Base-by-base conservation (phyloP, 148 eudicot species). In the Chenopodium berlandieri region DNA sequence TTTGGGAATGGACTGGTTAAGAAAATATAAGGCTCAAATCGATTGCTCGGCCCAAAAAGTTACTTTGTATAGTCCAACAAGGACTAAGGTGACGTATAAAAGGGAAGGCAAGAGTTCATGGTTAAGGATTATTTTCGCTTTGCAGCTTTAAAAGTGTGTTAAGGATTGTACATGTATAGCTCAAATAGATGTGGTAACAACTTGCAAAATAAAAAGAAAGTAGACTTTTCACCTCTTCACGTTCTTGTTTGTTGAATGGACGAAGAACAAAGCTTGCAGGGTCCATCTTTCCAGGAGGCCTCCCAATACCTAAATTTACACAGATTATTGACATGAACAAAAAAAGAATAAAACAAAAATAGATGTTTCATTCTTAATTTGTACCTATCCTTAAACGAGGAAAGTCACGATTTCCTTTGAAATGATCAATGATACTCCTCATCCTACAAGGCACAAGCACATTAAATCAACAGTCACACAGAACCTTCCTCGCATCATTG, bases 221-320 rank as follows among this genome's bases (percentile, higher is more conserved):
- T 47, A 77, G 63, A 3, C 27, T 52, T 47, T 78, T 81, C 27
- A 94, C 99, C 99, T 94, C 98, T 87, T 89, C 85, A 25, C 86
- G 89, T 83, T 96, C 99, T 82, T 91, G 85, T 83, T 81, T 91
- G 84, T 58, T 96, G 56, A 96, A 96, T 58, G 91, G 82, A 11
- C 92, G 94, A 72, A 96, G 89, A 83, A 96, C 99, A 89, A 85
- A 96, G 47, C 52, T 91, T 44, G 84, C 86, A 78, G 97, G 75
- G 82, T 90, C 92, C 97, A 96, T 94, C 88, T 86, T 94, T 84
- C 99, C 99, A 34, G 99, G 94, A 84, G 99, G 99, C 82, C 99
- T 88, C 69, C 98, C 99, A 75, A 96, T 92, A 79, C 99, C 99
- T 95, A 34, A 74, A 73, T 25, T 22, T n/a, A 34, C 27, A 67